A percentile compares a stretch with the other conserved stretches of the same genome.
These are phyloP conservation scores for Lentinula sp. DNA, from an alignment of 768 basidiomycete species.

Conservation along the genomic window DNA sequence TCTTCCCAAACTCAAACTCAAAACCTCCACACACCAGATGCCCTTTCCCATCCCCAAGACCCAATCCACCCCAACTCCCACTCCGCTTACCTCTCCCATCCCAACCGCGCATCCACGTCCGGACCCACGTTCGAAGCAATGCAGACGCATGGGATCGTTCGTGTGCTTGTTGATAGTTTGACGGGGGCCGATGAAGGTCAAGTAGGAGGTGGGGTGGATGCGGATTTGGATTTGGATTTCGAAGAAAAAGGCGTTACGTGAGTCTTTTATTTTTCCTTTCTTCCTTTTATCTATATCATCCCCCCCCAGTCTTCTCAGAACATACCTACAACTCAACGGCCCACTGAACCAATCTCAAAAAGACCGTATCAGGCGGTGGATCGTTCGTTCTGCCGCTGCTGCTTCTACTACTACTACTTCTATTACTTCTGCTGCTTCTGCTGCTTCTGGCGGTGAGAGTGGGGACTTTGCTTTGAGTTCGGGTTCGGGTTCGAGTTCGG, in stretches of 20 bases:
- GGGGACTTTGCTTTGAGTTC: too few relatives aligned
- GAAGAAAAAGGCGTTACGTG: constrained; percentile 8
- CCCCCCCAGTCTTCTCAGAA: background rate
- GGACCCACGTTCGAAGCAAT: constrained; percentile 43
- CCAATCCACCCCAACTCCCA: constrained; percentile 72
- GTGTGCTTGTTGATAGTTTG: constrained; percentile 45
- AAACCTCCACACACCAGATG: constrained; percentile 16
- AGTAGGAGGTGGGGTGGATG: constrained; percentile 34
- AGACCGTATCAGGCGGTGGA: background rate
- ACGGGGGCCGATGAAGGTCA: constrained; percentile 37
- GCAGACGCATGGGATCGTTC: constrained; percentile 35
- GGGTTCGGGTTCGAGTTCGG: too few relatives aligned
- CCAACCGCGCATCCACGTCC: constrained; percentile 48
- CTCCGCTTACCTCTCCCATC: constrained; percentile 53
- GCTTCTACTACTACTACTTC: too few relatives aligned
- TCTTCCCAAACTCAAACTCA: constrained; percentile 15
- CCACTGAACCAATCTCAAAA: background rate
- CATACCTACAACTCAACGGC: background rate
- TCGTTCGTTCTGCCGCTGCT: background rate
- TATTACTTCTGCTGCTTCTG: too few relatives aligned
- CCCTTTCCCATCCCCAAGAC: constrained; percentile 10
- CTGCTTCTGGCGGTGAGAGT: too few relatives aligned
- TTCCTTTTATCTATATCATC: background rate
- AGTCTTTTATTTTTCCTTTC: background rate
- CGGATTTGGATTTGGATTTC: constrained; percentile 48